Percentiles rank a stretch among this genome's conserved stretches.
Conservation (phyloP, 805 yeast species). For the Wickerhamiella hasegawae region DNA sequence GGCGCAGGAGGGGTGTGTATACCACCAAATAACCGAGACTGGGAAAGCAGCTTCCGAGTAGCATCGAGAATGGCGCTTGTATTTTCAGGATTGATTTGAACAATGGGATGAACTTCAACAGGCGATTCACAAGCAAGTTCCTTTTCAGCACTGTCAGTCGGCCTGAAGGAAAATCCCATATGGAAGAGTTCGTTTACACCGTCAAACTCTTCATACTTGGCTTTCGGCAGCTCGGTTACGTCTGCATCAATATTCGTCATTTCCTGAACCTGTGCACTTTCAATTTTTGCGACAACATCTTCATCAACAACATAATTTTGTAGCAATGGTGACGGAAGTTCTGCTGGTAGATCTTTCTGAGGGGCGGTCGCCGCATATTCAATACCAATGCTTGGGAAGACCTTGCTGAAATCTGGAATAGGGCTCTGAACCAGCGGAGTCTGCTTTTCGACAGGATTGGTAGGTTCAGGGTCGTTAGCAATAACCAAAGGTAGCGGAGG, state of each 20-base stretch:
- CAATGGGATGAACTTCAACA: neutral
- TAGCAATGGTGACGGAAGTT: too few relatives aligned
- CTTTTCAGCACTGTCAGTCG: constrained; percentile 1
- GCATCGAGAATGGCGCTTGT: neutral
- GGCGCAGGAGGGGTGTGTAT: neutral
- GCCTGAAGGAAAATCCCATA: constrained; percentile 12
- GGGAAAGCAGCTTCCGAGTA: constrained; percentile 8
- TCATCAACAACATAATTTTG: too few relatives aligned
- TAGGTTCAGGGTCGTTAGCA: neutral
- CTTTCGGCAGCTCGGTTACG: neutral
- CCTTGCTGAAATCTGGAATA: too few relatives aligned
- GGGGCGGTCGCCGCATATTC: too few relatives aligned
- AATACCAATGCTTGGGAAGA: too few relatives aligned
- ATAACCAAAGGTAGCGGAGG: too few relatives aligned
- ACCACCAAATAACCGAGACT: constrained; percentile 12
- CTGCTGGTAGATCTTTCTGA: too few relatives aligned
- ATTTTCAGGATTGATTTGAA: neutral
- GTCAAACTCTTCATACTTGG: neutral
- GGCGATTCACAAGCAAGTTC: too few relatives aligned
- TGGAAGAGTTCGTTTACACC: constrained; percentile 11
- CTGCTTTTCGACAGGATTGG: neutral
- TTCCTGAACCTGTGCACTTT: too few relatives aligned
- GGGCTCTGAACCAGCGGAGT: too few relatives aligned
- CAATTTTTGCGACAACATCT: too few relatives aligned
- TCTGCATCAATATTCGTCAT: too few relatives aligned